Conservation (phyloP, 176 grass and related monocot genomes). For the Panicum miliaceum region DNA sequence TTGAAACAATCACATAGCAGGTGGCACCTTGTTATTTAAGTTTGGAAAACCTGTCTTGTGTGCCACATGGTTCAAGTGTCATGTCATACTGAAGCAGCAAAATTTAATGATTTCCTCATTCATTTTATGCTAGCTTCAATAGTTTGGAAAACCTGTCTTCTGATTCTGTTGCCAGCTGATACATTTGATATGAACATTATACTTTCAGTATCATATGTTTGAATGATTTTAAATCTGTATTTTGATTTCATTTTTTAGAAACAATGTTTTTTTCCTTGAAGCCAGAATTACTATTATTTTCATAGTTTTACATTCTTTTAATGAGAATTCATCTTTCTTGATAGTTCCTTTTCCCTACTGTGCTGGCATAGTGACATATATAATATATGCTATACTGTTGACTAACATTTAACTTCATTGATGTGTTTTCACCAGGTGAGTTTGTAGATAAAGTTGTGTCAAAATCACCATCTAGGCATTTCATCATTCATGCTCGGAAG, state of each 20-base stretch:
- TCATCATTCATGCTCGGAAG: constrained; percentile 95
- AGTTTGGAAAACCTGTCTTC: constrained; percentile 14
- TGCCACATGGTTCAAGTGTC: neutral
- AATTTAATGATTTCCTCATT: constrained; percentile 10
- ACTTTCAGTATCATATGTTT: constrained; percentile 21
- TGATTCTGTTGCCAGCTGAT: neutral
- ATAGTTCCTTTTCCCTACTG: neutral
- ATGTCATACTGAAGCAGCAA: too few relatives aligned
- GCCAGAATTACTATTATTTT: neutral
- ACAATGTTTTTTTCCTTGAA: constrained; percentile 10
- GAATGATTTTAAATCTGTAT: neutral
- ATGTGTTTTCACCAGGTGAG: constrained; percentile 62
- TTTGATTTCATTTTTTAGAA: constrained; percentile 14
- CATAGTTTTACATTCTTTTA: neutral
- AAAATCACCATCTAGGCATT: constrained; percentile 86
- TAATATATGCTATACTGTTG: neutral
- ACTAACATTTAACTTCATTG: neutral
- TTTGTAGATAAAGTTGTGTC: constrained; percentile 83
- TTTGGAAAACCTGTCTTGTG: neutral
- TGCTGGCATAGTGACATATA: constrained; percentile 15
- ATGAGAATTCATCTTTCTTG: constrained; percentile 1
- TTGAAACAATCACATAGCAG: neutral
- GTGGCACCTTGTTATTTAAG: constrained; percentile 5
- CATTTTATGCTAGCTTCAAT: neutral
- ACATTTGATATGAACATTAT: constrained; percentile 1